A percentile compares a stretch with the other conserved stretches of the same genome.
These are phyloP conservation scores for Gossypium rotundifolium DNA, from an alignment of 345 rosid species.

Conservation along the genomic window DNA sequence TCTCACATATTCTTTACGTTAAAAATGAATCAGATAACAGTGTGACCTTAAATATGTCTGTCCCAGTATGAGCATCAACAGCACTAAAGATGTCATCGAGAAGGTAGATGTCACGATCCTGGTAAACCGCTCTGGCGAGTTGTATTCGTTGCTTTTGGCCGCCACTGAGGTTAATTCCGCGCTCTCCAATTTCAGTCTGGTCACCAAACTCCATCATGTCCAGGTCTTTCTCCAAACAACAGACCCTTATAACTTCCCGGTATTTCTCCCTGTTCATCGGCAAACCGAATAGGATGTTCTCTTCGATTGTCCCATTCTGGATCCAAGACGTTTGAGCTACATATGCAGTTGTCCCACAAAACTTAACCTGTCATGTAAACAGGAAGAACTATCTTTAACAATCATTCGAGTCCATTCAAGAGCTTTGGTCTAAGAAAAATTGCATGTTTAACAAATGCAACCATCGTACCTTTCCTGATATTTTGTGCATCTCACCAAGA, in stretches of 20 bases:
- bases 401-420: neutral
- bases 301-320: conserved; percentile 82
- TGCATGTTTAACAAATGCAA: neutral
- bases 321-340: conserved; percentile 97
- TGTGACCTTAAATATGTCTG: conserved; percentile 84
- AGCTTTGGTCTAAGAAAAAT: too few relatives aligned
- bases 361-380: conserved; percentile 44
- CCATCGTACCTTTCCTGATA: conserved; percentile 52
- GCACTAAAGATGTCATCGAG: conserved; percentile 96
- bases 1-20: neutral
- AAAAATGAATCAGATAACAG: neutral
- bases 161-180: conserved; percentile 94
- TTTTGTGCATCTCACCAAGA: conserved; percentile 94
- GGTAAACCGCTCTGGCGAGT: conserved; percentile 90
- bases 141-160: conserved; percentile 97
- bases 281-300: conserved; percentile 79
- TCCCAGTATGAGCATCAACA: conserved; percentile 95
- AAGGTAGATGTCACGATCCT: conserved; percentile 79
- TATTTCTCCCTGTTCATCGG: conserved; percentile 63
- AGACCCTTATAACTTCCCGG: conserved; percentile 57
- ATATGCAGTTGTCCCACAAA: conserved; percentile 79
- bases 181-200: conserved; percentile 93
- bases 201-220: conserved; percentile 97
- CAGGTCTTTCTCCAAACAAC: conserved; percentile 75
- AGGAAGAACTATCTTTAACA: neutral